A percentile compares a stretch with the other conserved stretches of the same genome.
phyloP scores from a whole-genome alignment of 169 alveolate genomes.

The Cyclospora cayetanensis region DNA sequence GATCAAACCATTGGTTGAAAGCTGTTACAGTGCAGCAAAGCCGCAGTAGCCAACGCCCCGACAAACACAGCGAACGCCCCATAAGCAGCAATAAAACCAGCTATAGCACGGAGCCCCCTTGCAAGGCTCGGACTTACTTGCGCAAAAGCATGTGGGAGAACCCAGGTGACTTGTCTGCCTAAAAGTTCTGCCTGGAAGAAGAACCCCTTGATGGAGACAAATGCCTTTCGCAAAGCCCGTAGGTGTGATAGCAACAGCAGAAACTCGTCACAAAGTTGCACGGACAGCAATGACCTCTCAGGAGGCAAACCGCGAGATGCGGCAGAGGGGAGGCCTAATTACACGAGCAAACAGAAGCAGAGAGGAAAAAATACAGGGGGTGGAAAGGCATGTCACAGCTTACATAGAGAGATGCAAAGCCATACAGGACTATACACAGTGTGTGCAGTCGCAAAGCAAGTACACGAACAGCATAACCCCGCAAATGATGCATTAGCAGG shows the following conservation, averaged over 20 bases:
- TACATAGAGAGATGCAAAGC: too few relatives aligned
- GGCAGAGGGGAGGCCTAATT: constrained; percentile 73
- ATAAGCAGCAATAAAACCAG: not conserved
- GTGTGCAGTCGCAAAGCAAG: too few relatives aligned
- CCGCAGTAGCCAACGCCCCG: not conserved
- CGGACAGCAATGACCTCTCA: constrained; percentile 80
- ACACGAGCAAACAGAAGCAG: too few relatives aligned
- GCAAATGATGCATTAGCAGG: too few relatives aligned
- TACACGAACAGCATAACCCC: too few relatives aligned
- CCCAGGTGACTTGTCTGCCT: constrained; percentile 97
- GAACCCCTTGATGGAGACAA: constrained; percentile 98
- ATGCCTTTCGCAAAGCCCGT: constrained; percentile 77
- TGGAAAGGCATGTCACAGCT: too few relatives aligned
- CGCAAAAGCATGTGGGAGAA: constrained; percentile 97
- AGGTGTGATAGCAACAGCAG: constrained; percentile 83
- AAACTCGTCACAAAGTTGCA: constrained; percentile 87
- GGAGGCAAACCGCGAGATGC: constrained; percentile 68
- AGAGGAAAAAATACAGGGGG: too few relatives aligned
- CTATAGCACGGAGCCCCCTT: not conserved
- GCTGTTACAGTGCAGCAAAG: not conserved
- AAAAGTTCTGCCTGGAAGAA: constrained; percentile 96
- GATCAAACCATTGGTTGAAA: too few relatives aligned
- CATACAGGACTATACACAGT: too few relatives aligned
- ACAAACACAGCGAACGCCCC: not conserved
- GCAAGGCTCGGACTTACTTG: constrained; percentile 76